Conservation (phyloP, 345 rosid genomes). For the Erodium maritimum region DNA sequence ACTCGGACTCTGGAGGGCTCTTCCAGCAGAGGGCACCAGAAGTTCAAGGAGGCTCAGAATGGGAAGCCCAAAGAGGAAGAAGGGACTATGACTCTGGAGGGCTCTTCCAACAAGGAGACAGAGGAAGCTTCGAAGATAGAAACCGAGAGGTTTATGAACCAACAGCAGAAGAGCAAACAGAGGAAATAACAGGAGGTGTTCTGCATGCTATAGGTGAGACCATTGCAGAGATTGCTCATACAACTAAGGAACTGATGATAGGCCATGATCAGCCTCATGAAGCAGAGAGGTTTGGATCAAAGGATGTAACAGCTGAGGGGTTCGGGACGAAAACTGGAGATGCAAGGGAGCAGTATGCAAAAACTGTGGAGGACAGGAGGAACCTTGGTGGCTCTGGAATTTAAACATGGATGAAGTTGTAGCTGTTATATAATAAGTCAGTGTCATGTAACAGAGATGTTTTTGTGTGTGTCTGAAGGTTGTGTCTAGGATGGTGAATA, state of each 20-base stretch:
- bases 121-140: no score
- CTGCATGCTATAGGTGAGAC: slow-evolving; percentile 70
- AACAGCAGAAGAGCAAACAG: slow-evolving; percentile 6
- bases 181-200: slow-evolving; percentile 22
- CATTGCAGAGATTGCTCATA: slow-evolving; percentile 53
- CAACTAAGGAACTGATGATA: slow-evolving; percentile 36
- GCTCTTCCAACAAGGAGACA: no score
- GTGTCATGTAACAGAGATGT: no score
- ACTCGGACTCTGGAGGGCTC: no score
- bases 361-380: not conserved
- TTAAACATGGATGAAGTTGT: no score
- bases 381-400: not conserved
- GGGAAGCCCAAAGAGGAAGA: no score
- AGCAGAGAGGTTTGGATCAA: no score
- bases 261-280: slow-evolving; percentile 15
- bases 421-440: no score
- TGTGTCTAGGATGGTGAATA: not conserved
- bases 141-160: slow-evolving; percentile 1
- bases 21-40: no score
- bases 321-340: not conserved
- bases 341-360: not conserved
- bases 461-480: not conserved
- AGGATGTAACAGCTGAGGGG: not conserved
- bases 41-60: no score
- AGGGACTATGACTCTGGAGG: no score